phyloP scores from a whole-genome alignment of 768 basidiomycete genomes.

The Agaricus bisporus region DNA sequence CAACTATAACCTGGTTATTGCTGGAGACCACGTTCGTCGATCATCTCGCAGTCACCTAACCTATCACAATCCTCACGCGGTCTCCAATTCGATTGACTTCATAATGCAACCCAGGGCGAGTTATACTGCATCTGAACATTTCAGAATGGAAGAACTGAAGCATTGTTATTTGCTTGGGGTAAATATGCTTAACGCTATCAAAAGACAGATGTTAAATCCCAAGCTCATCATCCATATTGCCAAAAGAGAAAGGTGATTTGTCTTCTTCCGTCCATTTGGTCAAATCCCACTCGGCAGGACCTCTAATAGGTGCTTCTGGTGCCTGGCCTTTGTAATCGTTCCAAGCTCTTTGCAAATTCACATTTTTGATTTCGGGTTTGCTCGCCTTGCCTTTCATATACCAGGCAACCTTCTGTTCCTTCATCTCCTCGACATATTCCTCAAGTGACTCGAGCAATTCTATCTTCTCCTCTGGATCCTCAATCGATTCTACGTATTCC shows the following conservation, averaged over 20 bases:
- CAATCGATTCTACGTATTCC: constrained; percentile 23
- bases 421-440: constrained; percentile 16
- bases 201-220: not conserved
- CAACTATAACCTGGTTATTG: constrained; percentile 67
- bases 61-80: not conserved
- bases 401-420: constrained; percentile 22
- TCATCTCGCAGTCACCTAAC: constrained; percentile 51
- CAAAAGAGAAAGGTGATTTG: constrained; percentile 25
- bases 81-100: not conserved
- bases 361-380: constrained; percentile 21
- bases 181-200: not conserved
- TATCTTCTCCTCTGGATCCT: constrained; percentile 17
- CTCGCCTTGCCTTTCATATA: constrained; percentile 19
- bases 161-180: not conserved
- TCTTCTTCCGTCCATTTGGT: constrained; percentile 26
- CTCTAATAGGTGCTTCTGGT: constrained; percentile 14
- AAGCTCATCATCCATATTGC: constrained; percentile 9
- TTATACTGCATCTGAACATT: not conserved
- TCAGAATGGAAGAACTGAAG: too few relatives aligned
- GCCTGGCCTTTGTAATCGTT: constrained; percentile 32
- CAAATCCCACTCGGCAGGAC: constrained; percentile 30
- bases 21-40: constrained; percentile 74
- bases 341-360: constrained; percentile 24
- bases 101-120: not conserved
- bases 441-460: constrained; percentile 14